These are phyloP conservation scores for Suhomyces maxii DNA, from an alignment of 1,139 yeast genomes.

Conservation along the genomic window DNA sequence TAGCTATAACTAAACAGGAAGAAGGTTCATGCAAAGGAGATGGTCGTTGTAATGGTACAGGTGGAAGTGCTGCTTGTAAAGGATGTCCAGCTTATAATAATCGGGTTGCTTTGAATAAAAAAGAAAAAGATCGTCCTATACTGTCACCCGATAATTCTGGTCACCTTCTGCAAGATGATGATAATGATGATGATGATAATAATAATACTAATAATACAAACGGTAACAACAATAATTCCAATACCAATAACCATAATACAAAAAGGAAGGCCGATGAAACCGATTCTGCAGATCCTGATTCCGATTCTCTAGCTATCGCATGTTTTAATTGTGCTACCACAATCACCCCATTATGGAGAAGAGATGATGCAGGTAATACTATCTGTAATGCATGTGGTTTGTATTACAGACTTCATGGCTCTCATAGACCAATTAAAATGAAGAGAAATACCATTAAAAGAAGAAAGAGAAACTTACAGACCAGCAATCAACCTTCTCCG, in stretches of 20 bases:
- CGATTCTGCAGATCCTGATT: slow-evolving; percentile 16
- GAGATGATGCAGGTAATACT: slow-evolving; percentile 78
- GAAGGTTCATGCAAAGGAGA: slow-evolving; percentile 79
- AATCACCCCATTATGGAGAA: slow-evolving; percentile 84
- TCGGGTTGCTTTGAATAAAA: slow-evolving; percentile 44
- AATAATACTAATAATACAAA: too few species aligned
- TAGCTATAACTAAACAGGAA: slow-evolving; percentile 40
- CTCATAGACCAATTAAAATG: slow-evolving; percentile 76
- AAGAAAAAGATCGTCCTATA: slow-evolving; percentile 4
- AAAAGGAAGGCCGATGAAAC: slow-evolving; percentile 5
- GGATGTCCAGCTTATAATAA: slow-evolving; percentile 85
- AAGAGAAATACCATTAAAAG: slow-evolving; percentile 73
- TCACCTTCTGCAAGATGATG: slow-evolving; percentile 4
- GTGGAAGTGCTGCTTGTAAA: slow-evolving; percentile 76
- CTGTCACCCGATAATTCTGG: slow-evolving; percentile 5
- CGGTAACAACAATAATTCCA: too few species aligned
- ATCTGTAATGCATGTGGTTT: slow-evolving; percentile 90
- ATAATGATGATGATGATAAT: not conserved
- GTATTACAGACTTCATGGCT: slow-evolving; percentile 74
- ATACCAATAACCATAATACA: too few species aligned
- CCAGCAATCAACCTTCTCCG: not conserved
- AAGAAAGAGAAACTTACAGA: slow-evolving; percentile 51
- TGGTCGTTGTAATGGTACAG: slow-evolving; percentile 85
- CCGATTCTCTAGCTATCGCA: slow-evolving; percentile 60
- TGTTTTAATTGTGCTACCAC: slow-evolving; percentile 84